Evolutionary conservation across 2,329 filamentous ascomycete species (phyloP).

Genomic region (Neurospora crassa): DNA sequence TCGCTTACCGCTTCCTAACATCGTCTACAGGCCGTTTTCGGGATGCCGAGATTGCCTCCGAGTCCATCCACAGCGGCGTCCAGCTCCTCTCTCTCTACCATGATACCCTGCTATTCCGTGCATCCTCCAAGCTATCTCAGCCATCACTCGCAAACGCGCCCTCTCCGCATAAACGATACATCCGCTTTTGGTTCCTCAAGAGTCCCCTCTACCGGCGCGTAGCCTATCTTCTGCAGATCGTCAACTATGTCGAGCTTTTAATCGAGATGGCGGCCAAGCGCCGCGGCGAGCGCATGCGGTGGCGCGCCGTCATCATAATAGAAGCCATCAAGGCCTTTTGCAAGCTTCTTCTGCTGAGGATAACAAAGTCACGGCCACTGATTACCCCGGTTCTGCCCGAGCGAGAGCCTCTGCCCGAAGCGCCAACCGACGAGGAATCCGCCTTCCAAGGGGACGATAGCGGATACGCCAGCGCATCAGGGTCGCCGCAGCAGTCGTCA

Average conservation of each 20-base stretch:
- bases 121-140: constrained; percentile 37
- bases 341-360: constrained; percentile 65
- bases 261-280: constrained; percentile 96
- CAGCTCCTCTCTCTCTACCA: constrained; percentile 90
- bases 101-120: constrained; percentile 68
- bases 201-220: constrained; percentile 68
- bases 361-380: constrained; percentile 75
- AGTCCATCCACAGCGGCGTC: constrained; percentile 80
- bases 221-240: constrained; percentile 75
- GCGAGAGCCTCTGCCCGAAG: constrained; percentile 64
- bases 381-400: constrained; percentile 80
- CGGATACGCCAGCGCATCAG: constrained; percentile 31
- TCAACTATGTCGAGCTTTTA: constrained; percentile 90
- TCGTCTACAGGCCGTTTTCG: constrained; percentile 59
- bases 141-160: constrained; percentile 41
- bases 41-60: constrained; percentile 90
- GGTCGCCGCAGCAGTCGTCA: background rate
- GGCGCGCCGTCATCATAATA: constrained; percentile 77
- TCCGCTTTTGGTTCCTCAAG: constrained; percentile 54
- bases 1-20: background rate
- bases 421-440: constrained; percentile 41
- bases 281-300: constrained; percentile 68
- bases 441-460: constrained; percentile 50
- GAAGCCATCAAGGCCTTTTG: constrained; percentile 84
- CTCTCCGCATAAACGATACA: constrained; percentile 55